phyloP scores from a whole-genome alignment of 169 alveolate genomes.

The Hepatocystis sp. region DNA sequence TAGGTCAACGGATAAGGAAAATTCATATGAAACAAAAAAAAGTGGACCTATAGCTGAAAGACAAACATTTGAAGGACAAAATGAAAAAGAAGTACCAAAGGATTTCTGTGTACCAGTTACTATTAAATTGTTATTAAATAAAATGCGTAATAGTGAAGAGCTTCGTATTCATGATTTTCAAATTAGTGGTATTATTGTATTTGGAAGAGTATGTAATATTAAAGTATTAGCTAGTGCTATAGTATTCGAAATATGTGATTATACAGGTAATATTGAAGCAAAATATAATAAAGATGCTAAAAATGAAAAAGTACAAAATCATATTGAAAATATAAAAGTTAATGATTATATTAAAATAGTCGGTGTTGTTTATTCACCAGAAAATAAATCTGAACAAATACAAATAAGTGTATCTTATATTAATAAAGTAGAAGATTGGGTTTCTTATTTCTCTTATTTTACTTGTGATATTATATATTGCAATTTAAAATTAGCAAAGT shows the following conservation, averaged over 20 bases:
- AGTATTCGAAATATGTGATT: constrained; percentile 69
- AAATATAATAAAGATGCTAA: constrained; percentile 76
- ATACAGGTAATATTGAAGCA: constrained; percentile 75
- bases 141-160: constrained; percentile 49
- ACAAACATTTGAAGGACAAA: constrained; percentile 17
- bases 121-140: constrained; percentile 56
- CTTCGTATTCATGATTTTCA: constrained; percentile 62
- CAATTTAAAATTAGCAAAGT: constrained; percentile 52
- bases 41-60: constrained; percentile 3
- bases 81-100: constrained; percentile 57
- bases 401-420: constrained; percentile 67
- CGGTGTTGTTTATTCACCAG: constrained; percentile 73
- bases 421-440: constrained; percentile 62
- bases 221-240: constrained; percentile 73
- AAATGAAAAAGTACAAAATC: constrained; percentile 62
- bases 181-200: constrained; percentile 66
- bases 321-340: constrained; percentile 50
- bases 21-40: constrained; percentile 18
- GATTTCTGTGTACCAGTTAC: constrained; percentile 70
- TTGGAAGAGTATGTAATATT: constrained; percentile 40
- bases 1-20: constrained; percentile 71
- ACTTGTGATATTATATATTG: constrained; percentile 65
- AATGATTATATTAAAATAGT: constrained; percentile 71
- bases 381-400: constrained; percentile 37
- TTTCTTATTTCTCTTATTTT: constrained; percentile 67